Conservation (phyloP, 129 eudicot species). For the Kitagawia praeruptora region DNA sequence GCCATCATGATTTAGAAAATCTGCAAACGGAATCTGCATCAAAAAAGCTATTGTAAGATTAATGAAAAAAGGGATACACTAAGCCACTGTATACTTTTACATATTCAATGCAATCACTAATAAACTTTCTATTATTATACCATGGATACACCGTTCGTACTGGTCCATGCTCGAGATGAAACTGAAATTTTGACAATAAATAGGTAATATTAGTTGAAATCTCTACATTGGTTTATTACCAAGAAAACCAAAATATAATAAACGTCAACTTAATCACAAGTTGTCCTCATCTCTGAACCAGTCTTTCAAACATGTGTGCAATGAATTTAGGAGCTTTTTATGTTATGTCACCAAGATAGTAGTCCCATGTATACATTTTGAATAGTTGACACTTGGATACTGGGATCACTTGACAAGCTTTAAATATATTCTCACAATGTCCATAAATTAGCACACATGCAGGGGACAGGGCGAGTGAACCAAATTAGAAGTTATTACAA, state of each 20-base stretch:
- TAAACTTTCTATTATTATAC: constrained; percentile 26
- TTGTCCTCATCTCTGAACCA: neutral
- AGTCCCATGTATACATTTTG: no score
- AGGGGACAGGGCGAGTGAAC: no score
- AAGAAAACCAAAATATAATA: neutral
- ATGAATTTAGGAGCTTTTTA: no score
- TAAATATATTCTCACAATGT: neutral
- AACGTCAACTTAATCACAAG: neutral
- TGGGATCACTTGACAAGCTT: no score
- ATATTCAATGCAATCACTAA: neutral
- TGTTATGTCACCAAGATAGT: no score
- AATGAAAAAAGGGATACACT: neutral
- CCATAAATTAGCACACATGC: neutral
- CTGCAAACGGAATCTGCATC: constrained; percentile 83
- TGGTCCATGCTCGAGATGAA: constrained; percentile 78
- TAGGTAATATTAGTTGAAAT: neutral
- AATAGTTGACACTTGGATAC: no score
- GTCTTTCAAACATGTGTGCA: neutral
- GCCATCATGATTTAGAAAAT: constrained; percentile 76
- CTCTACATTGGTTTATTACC: neutral
- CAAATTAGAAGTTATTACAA: neutral
- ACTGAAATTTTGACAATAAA: constrained; percentile 39
- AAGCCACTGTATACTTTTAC: neutral
- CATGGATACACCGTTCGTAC: constrained; percentile 71
- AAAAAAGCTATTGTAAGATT: constrained; percentile 10